Percentiles rank a stretch among this genome's conserved stretches.
These are phyloP conservation scores for Podila clonocystis DNA, from an alignment of 192 early-diverging fungal genomes.

Conservation along the genomic window DNA sequence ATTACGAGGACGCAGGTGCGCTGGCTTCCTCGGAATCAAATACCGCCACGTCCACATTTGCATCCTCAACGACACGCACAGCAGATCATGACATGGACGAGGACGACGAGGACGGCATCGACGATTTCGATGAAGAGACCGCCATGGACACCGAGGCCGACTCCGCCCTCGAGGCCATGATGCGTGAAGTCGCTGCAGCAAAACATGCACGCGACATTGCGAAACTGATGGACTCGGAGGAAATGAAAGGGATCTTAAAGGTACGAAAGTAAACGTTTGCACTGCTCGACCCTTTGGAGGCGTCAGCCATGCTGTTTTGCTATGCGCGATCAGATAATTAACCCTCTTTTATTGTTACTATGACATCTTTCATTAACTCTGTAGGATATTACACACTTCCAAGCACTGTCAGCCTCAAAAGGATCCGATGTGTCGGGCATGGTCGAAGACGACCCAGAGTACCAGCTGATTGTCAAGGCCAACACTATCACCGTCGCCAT, in stretches of 20 bases:
- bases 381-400: slow-evolving; percentile 65
- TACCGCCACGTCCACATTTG: background rate
- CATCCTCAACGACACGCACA: background rate
- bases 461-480: slow-evolving; percentile 84
- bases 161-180: slow-evolving; percentile 30
- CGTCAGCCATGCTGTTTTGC: too few relatives aligned
- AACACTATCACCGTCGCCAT: slow-evolving; percentile 88
- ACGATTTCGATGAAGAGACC: slow-evolving; percentile 57
- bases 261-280: slow-evolving; percentile 48
- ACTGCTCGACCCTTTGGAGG: background rate
- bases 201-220: slow-evolving; percentile 73
- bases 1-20: slow-evolving; percentile 59
- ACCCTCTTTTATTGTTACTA: background rate
- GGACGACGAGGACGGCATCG: slow-evolving; percentile 58
- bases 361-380: background rate
- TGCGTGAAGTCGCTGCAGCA: slow-evolving; percentile 50
- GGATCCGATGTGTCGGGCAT: slow-evolving; percentile 61
- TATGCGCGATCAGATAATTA: too few relatives aligned
- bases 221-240: slow-evolving; percentile 67
- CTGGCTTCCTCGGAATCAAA: slow-evolving; percentile 34
- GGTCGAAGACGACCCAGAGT: slow-evolving; percentile 90
- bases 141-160: slow-evolving; percentile 46
- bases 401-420: slow-evolving; percentile 40
- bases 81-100: slow-evolving; percentile 54
- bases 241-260: slow-evolving; percentile 68